Base-by-base conservation (phyloP, 805 yeast genomes). In the Candida rishiriensis region DNA sequence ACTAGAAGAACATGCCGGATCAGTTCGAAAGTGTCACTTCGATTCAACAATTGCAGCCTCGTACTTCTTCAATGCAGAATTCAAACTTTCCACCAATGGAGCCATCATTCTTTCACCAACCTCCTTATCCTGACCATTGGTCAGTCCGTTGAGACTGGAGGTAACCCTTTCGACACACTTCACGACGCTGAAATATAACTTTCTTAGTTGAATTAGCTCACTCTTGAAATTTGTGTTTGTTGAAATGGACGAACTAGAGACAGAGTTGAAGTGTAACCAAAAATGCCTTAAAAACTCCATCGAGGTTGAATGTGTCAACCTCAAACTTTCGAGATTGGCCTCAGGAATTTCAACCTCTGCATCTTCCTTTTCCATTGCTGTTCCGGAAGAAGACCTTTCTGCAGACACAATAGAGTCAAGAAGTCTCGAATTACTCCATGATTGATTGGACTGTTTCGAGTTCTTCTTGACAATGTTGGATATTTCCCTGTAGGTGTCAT, bases 271-370 rank as follows among this genome's bases (percentile, higher is more conserved):
- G 57, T 79, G 82, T 1, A 73, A 58, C 85, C 90, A 86, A 59
- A 85, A 86, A 59, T 85, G 95, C 45, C 79, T 76, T 34, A 86
- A 63, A 57, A 85, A 86, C 60, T 85, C 95, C 32, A 82, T 72
- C 2, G 90, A 79, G 0, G 93, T 83, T 1, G 83, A 77, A 57
- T 86, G 90, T 13, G 83, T 71, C 35, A 83, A 62, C 40, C 81
- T 65, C 32, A 85, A 65, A 37, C 73, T 69, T 40, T 81, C 85
- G 16, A 63, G 46, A 41, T 53, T 53, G 32, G 50, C 53, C 15
- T 39, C 42, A 9, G 56, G 45, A 14, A 54, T 31, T 14, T 63
- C 65, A 35, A 66, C 68, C 18, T 64, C 67, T 42, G 50, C 63
- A 38, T 65, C 61, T 26, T 52, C 54, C 29, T 49, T 49, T 31